These are phyloP conservation scores for Veloboletus limbatus DNA, from an alignment of 1,284 basidiomycete species.

Conservation along the genomic window DNA sequence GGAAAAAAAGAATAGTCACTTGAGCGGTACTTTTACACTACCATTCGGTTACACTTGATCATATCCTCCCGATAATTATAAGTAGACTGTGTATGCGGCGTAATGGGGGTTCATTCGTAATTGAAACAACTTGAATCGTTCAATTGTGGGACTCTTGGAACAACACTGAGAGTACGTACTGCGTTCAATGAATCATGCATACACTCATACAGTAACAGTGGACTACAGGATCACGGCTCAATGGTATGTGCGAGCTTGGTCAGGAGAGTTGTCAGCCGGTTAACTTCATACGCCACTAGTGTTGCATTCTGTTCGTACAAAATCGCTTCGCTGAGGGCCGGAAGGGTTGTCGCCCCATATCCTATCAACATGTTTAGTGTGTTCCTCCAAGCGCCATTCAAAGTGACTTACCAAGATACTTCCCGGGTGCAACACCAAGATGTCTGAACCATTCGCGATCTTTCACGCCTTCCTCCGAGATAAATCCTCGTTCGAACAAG, in stretches of 20 bases:
- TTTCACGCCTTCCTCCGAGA: conserved; percentile 74
- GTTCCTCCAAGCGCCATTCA: neutral
- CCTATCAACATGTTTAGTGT: conserved; percentile 39
- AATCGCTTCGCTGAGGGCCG: conserved; percentile 79
- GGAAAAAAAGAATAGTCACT: neutral
- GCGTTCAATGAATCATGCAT: too few relatives aligned
- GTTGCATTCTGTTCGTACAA: conserved; percentile 64
- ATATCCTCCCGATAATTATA: conserved; percentile 21
- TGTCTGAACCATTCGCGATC: conserved; percentile 86
- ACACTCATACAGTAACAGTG: too few relatives aligned
- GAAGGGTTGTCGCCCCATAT: conserved; percentile 86
- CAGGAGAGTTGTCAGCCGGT: conserved; percentile 58
- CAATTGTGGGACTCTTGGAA: too few relatives aligned
- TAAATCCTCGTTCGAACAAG: conserved; percentile 82
- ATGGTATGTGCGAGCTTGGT: conserved; percentile 49
- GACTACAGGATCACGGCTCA: conserved; percentile 20
- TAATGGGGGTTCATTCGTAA: conserved; percentile 10
- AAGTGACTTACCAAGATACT: conserved; percentile 69
- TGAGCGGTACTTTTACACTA: conserved; percentile 11
- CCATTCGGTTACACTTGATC: conserved; percentile 12
- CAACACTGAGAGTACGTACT: too few relatives aligned
- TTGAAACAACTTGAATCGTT: neutral
- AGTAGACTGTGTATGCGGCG: conserved; percentile 2
- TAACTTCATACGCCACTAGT: conserved; percentile 63
- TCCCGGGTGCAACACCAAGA: conserved; percentile 86